Evolutionary conservation across 169 alveolate genomes (phyloP), one percentile per base, ranked within the genome.

Genomic region (Cryptosporidium tyzzeri): DNA sequence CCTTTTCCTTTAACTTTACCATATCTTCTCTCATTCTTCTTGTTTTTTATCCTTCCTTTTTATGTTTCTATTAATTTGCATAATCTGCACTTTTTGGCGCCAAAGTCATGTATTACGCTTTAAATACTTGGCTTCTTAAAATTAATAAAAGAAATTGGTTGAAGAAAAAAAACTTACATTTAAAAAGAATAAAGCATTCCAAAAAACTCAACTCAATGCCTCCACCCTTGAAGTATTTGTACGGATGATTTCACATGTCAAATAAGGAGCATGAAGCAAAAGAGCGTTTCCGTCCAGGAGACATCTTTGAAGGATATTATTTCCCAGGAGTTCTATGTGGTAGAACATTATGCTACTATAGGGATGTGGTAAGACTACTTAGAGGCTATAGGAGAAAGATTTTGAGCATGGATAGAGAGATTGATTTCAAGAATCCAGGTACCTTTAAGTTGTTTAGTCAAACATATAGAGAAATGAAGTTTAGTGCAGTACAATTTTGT

Each of bases 311-410:
- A 59, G 89, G 89, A 16, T 80, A 80, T 29, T 80, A 80, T 65
- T 80, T 80, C 59, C 89, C 89, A 18, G 89, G 89, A 44, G 89
- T 80, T 6, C 75, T 58, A 62, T 80, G 89, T 39, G 89, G 89
- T 16, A 80, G 89, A 62, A 50, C 75, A 14, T n/a, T 80, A 39
- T 62, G 80, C 48, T 80, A 62, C 35, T 62, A 80, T 26, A 61
- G 70, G 35, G 89, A 80, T 62, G 53, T 80, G n/a, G 48, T 41
- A 23, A 37, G 29, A 9, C 41, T 80, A 21, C 70, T 80, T 6
- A 31, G 23, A 29, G 45, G 23, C 4, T 80, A 80, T 41, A 41
- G 48, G 68, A 65, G 16, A 2, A 65, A 45, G 70, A 53, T 80
- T 14, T 5, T 21, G 21, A 44, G 33, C 10, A 37, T 45, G 55